phyloP scores from a whole-genome alignment of 2,329 filamentous ascomycete species.

The Pestalotiopsis sp. region DNA sequence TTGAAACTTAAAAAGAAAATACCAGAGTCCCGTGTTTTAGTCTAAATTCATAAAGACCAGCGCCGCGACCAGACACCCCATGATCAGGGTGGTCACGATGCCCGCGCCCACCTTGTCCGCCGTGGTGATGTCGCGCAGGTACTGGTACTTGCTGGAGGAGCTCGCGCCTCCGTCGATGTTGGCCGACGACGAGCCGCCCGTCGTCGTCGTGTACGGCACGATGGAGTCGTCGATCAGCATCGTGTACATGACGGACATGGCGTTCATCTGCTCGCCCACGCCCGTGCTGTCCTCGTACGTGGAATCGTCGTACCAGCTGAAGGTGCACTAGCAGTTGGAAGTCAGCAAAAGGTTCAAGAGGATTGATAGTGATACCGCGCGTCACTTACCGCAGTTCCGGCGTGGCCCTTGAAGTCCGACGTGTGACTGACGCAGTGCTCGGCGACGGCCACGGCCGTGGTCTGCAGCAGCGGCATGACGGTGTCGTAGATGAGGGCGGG shows the following conservation, averaged over 20 bases:
- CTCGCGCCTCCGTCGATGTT: constrained; percentile 24
- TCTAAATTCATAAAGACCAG: constrained; percentile 5
- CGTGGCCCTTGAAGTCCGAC: constrained; percentile 20
- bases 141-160: constrained; percentile 20
- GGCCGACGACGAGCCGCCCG: constrained; percentile 27
- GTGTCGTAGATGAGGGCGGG: constrained; percentile 20
- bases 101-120: constrained; percentile 30
- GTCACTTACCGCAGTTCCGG: constrained; percentile 30
- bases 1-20: neutral
- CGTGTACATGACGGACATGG: constrained; percentile 49
- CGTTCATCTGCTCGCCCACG: constrained; percentile 57
- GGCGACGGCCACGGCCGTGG: constrained; percentile 39
- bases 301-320: constrained; percentile 46
- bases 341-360: neutral
- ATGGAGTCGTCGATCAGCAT: constrained; percentile 35
- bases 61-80: constrained; percentile 11
- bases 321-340: constrained; percentile 42
- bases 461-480: constrained; percentile 24
- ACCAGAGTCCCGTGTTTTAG: neutral
- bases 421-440: constrained; percentile 23
- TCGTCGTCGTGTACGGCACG: constrained; percentile 18
- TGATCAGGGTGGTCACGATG: constrained; percentile 23
- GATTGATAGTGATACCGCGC: neutral
- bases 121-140: constrained; percentile 24
- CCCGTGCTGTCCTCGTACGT: constrained; percentile 50